These are phyloP conservation scores for Dactylellina drechsleri DNA, from an alignment of 2,329 filamentous ascomycete genomes.

Conservation along the genomic window DNA sequence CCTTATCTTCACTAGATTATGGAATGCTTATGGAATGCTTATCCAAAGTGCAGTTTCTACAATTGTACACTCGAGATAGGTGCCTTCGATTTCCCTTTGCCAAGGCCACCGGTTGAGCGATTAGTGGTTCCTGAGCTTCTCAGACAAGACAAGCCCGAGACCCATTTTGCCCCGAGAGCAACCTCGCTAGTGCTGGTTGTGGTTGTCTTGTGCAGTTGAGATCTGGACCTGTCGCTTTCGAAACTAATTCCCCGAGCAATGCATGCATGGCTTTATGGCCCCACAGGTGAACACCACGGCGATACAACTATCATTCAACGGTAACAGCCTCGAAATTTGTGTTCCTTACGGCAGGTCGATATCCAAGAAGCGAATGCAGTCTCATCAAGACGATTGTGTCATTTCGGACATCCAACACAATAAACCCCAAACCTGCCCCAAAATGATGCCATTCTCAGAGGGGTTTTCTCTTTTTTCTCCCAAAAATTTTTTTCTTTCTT, in stretches of 20 bases:
- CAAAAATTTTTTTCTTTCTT: neutral
- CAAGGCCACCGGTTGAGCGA: neutral
- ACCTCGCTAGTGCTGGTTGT: neutral
- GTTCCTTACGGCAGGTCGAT: slow-evolving; percentile 48
- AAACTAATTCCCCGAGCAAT: slow-evolving; percentile 36
- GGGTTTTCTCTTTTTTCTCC: neutral
- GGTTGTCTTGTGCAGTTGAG: neutral
- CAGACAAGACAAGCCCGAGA: slow-evolving; percentile 19
- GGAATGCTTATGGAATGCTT: slow-evolving; percentile 54
- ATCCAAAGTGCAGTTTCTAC: slow-evolving; percentile 16
- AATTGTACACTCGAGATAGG: neutral
- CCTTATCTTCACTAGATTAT: slow-evolving; percentile 37
- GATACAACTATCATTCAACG: no score
- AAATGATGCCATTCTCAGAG: slow-evolving; percentile 34
- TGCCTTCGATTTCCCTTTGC: neutral
- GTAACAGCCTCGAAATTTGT: slow-evolving; percentile 14
- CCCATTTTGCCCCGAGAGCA: neutral
- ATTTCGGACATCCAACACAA: slow-evolving; percentile 5
- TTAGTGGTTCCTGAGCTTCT: slow-evolving; percentile 32
- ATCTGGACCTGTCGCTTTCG: slow-evolving; percentile 30
- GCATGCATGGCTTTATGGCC: slow-evolving; percentile 11
- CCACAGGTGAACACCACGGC: neutral
- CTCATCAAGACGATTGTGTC: neutral
- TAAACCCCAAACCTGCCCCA: neutral
- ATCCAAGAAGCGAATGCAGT: slow-evolving; percentile 43